Base-by-base conservation (phyloP, 1,139 yeast species). In the Suhomyces taliae region DNA sequence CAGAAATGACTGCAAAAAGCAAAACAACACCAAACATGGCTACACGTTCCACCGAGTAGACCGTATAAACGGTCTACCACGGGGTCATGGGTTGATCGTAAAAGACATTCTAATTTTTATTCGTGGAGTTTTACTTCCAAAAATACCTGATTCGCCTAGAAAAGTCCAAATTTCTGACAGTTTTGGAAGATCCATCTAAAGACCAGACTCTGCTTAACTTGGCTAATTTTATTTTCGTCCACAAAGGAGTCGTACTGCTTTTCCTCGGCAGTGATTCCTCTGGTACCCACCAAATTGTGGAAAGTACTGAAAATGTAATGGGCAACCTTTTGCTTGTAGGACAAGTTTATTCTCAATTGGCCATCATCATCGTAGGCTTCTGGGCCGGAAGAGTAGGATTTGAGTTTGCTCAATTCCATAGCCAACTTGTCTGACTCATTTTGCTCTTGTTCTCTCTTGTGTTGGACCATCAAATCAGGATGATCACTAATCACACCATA, bases 401-500 rank as follows among this genome's bases (percentile, higher is more conserved):
- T 40, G 32, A 47, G 39, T 12, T 37, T 44, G 9, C 40, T 40
- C 41, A 36, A 41, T 14, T 39, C 54, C 8, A 48, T 41, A 27
- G 43, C 51, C 29, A 47, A 40, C 29, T 47, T 45, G 32, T 48
- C 51, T 37, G 34, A 44, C 36, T 37, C 50, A 35, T 8, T 8
- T 11, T 38, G 37, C 27, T 45, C 46, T 29, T 34, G 29, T 31
- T 42, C 50, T 7, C 39, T 44, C 44, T 47, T 58, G 41, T 51
- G 56, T 6, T 56, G 58, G 10, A 59, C 60, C 75, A 74, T 71
- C 7, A 46, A 27, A 41, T 69, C 78, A 0, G 90, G 90, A 51
- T 70, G 67, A 62, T 87, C 93, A 3, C 85, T 74, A 45, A 87
- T 72, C 9, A 85, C 67, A 1, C 90, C 93, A 49, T 64, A 74